Evolutionary conservation across 257 asterid genomes (phyloP).

Genomic region (Rauvolfia tetraphylla): DNA sequence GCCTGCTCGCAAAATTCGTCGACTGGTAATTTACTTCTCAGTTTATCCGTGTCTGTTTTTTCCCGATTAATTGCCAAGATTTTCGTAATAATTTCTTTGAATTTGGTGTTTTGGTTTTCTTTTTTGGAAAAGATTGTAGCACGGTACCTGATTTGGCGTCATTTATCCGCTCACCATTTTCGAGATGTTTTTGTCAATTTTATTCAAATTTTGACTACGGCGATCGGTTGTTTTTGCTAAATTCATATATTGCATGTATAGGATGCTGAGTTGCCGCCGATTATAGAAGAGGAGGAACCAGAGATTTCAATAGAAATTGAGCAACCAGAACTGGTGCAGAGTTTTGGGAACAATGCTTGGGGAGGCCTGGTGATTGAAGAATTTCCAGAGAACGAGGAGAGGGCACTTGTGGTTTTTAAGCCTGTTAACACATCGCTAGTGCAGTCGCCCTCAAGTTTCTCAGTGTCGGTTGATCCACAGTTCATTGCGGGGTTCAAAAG

Average conservation of each 20-base stretch:
- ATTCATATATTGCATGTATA: slow-evolving; percentile 5
- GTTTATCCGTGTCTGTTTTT: background rate
- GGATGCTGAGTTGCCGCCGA: slow-evolving; percentile 76
- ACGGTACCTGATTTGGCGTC: background rate
- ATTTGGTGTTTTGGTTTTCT: background rate
- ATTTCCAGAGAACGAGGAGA: slow-evolving; percentile 61
- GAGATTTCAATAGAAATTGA: slow-evolving; percentile 37
- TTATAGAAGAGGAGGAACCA: slow-evolving; percentile 55
- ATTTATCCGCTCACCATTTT: background rate
- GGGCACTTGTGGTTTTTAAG: slow-evolving; percentile 67
- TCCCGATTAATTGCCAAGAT: background rate
- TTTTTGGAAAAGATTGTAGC: background rate
- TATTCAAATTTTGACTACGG: too few species aligned
- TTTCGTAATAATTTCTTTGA: background rate
- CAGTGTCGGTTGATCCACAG: slow-evolving; percentile 47
- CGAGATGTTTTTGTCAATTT: background rate
- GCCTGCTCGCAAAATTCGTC: slow-evolving; percentile 81
- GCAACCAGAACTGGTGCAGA: slow-evolving; percentile 25
- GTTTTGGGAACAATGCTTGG: slow-evolving; percentile 18
- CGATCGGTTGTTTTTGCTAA: too few species aligned
- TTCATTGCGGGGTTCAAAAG: slow-evolving; percentile 50
- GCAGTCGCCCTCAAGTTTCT: slow-evolving; percentile 37
- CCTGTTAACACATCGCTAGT: slow-evolving; percentile 32
- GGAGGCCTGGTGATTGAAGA: slow-evolving; percentile 68
- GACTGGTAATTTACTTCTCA: slow-evolving; percentile 48